Percentiles rank a stretch among this genome's conserved stretches.
Evolutionary conservation across 2,329 filamentous ascomycete genomes (phyloP).

Genomic region (Stachybotrys chartarum): DNA sequence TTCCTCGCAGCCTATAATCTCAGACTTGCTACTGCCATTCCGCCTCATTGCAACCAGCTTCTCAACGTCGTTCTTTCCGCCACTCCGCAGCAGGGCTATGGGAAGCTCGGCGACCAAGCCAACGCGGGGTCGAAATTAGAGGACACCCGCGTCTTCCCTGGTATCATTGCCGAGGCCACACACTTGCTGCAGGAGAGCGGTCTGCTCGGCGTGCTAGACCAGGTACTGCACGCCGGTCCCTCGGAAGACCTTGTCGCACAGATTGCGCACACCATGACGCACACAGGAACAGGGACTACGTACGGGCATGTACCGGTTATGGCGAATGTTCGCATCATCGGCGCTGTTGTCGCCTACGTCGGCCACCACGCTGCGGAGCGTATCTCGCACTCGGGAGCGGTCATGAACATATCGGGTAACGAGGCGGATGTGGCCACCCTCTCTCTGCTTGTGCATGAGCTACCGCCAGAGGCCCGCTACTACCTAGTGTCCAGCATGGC

Average conservation of each 20-base stretch:
- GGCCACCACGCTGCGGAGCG: constrained; percentile 63
- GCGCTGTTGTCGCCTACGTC: constrained; percentile 78
- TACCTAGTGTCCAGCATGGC: constrained; percentile 77
- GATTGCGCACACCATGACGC: constrained; percentile 66
- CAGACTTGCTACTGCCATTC: constrained; percentile 72
- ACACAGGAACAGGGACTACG: constrained; percentile 40
- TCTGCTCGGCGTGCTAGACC: constrained; percentile 53
- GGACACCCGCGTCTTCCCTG: constrained; percentile 62
- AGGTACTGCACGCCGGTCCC: constrained; percentile 52
- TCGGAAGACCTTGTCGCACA: constrained; percentile 69
- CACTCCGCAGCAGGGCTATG: constrained; percentile 62
- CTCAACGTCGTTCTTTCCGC: constrained; percentile 84
- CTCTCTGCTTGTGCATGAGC: constrained; percentile 67
- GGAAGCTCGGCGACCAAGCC: constrained; percentile 64
- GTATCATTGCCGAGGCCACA: constrained; percentile 56
- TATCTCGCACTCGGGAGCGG: constrained; percentile 49
- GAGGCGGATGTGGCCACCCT: constrained; percentile 61
- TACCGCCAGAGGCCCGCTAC: constrained; percentile 74
- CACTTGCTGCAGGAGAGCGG: constrained; percentile 46
- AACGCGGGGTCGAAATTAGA: constrained; percentile 29
- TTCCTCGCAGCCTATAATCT: constrained; percentile 86
- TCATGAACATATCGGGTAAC: constrained; percentile 36
- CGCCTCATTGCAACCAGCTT: constrained; percentile 77
- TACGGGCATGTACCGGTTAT: constrained; percentile 61
- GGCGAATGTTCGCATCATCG: constrained; percentile 65